Base-by-base conservation (phyloP, 768 basidiomycete genomes). In the Artomyces pyxidatus region DNA sequence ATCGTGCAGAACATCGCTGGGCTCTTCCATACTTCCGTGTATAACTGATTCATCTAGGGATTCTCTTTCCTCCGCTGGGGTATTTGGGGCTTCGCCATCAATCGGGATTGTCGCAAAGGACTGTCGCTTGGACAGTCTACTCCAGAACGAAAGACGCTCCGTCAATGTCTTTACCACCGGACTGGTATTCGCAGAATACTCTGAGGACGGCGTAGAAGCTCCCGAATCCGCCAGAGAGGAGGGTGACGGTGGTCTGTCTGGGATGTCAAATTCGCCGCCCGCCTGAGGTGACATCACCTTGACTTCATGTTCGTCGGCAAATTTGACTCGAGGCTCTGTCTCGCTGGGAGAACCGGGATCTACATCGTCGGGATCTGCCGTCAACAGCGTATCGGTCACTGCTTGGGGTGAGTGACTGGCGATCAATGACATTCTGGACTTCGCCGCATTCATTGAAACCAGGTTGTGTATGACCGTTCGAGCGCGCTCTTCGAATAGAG, bases 101-200 rank as follows among this genome's bases (percentile, higher is more conserved):
- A 19, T 25, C 16, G 48, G 17, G 11, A 21, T 38, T 1, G 37
- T 26, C 23, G 26, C 29, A n/a, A 25, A 7, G 27, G 35, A 45
- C 16, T 22, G 50, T 30, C 38, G 57, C 55, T 73, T 78, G 9
- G 82, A 77, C 17, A 81, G 62, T 44, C 75, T 72, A 48, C 68
- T 77, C 88, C 88, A 90, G 59, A 88, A 89, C 1, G 86, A 87
- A 38, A 89, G 68, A 27, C 82, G 76, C 9, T 70, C 68, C 6
- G 84, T 78, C 12, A 89, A 65, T 1, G 77, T 74, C 58, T 80
- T 84, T 37, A 78, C 75, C 9, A 88, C 69, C 7, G 78, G 77
- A n/a, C 57, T 63, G 4, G 70, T 68, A 25, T 70, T 65, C 8
- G 58, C 57, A 10, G 71, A 67, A 12, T 62, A 54, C 42, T 76